These are phyloP conservation scores for Phytophthora meadii DNA, from an alignment of 352 stramenopile genomes.

Conservation along the genomic window DNA sequence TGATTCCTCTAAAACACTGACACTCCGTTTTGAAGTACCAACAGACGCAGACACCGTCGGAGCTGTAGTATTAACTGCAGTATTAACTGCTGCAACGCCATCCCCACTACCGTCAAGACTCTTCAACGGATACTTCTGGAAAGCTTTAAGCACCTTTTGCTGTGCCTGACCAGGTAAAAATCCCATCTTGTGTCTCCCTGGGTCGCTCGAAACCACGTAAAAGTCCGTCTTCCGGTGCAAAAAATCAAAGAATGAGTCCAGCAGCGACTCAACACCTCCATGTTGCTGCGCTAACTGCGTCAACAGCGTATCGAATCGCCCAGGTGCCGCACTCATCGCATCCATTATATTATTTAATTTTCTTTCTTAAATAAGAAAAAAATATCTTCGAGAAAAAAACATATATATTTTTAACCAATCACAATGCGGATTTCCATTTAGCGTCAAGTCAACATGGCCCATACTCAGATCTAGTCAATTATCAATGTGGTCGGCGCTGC, in stretches of 20 bases:
- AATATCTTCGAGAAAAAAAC: not conserved
- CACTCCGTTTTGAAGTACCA: not conserved
- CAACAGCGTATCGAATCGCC: slow-evolving; percentile 86
- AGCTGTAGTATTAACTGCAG: not conserved
- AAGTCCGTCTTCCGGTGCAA: slow-evolving; percentile 98
- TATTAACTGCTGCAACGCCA: not conserved
- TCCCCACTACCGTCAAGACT: slow-evolving; percentile 44
- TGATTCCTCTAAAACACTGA: not conserved
- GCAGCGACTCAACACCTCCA: slow-evolving; percentile 94
- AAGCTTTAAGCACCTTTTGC: slow-evolving; percentile 67
- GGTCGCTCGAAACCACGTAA: slow-evolving; percentile 84
- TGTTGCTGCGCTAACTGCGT: slow-evolving; percentile 95
- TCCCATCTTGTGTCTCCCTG: slow-evolving; percentile 56
- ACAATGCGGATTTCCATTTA: slow-evolving; percentile 2
- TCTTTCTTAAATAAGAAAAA: too few relatives aligned
- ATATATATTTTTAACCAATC: slow-evolving; percentile 20
- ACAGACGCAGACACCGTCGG: not conserved
- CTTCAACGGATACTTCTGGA: slow-evolving; percentile 73
- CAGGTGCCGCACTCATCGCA: slow-evolving; percentile 39
- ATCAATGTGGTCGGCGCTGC: slow-evolving; percentile 80
- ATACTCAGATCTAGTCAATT: slow-evolving; percentile 1
- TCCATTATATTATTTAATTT: not conserved
- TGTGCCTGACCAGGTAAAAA: slow-evolving; percentile 71
- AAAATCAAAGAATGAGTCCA: slow-evolving; percentile 98
- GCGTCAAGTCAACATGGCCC: not conserved